Percentiles rank a stretch among this genome's conserved stretches.
Conservation (phyloP, 2,329 filamentous ascomycete species). For the Phoma sp. region DNA sequence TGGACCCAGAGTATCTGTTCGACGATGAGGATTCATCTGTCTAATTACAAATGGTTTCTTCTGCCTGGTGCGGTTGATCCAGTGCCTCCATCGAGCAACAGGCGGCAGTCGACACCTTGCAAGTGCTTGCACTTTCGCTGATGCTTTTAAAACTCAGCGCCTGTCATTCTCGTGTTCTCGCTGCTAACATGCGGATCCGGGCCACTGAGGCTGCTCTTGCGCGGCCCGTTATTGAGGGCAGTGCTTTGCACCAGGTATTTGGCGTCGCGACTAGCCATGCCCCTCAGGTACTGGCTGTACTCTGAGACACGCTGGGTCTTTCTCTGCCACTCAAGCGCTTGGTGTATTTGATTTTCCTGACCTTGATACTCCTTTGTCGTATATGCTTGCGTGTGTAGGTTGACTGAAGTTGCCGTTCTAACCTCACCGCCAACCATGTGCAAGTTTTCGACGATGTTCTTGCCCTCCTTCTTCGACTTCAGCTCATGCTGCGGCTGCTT, state of each 20-base stretch:
- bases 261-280: slow-evolving; percentile 20
- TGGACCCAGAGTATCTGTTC: slow-evolving; percentile 39
- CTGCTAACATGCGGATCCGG: background rate
- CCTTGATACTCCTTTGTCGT: background rate
- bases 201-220: background rate
- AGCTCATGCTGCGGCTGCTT: slow-evolving; percentile 3
- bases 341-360: background rate
- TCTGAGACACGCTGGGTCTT: slow-evolving; percentile 28
- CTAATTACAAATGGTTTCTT: background rate
- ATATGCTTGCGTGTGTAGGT: background rate
- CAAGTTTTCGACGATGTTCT: slow-evolving; percentile 2
- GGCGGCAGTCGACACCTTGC: background rate
- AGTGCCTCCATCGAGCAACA: background rate
- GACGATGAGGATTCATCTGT: background rate
- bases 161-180: background rate
- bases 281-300: slow-evolving; percentile 28
- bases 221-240: background rate
- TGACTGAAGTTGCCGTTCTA: background rate
- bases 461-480: slow-evolving; percentile 5
- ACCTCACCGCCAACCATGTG: background rate
- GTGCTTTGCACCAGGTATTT: slow-evolving; percentile 12
- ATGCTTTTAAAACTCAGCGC: background rate
- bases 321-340: slow-evolving; percentile 25
- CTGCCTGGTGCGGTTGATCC: background rate
- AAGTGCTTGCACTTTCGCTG: background rate